phyloP scores from a whole-genome alignment of 1,284 basidiomycete genomes.

The Rhodofomes roseus region DNA sequence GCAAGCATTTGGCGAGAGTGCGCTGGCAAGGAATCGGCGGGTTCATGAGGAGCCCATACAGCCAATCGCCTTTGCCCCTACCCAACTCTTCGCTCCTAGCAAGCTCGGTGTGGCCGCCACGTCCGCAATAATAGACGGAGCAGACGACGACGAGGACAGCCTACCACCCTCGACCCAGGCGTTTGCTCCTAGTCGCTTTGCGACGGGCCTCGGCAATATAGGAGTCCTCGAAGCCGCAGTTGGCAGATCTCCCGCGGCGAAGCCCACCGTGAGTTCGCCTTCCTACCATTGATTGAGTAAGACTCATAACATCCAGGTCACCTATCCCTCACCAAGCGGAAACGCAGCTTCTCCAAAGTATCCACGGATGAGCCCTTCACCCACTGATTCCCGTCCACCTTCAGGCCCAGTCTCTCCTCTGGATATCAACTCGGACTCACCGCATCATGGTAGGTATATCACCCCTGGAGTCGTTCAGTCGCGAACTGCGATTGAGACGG shows the following conservation, averaged over 20 bases:
- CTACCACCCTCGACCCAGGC: conserved; percentile 31
- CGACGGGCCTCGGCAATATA: not conserved
- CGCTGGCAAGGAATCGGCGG: conserved; percentile 15
- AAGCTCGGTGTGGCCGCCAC: conserved; percentile 12
- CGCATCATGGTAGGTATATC: not conserved
- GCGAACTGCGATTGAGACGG: not conserved
- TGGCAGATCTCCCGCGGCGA: not conserved
- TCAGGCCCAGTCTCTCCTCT: conserved; percentile 1
- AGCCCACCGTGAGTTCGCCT: not conserved
- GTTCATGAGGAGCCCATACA: not conserved
- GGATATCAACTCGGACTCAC: not conserved
- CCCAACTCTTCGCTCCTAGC: conserved; percentile 23
- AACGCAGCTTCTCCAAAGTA: conserved; percentile 6
- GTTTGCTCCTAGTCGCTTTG: conserved; percentile 35
- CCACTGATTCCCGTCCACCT: conserved; percentile 3
- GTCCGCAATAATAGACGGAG: not conserved
- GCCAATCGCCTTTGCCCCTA: conserved; percentile 9
- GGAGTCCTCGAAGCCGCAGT: not conserved
- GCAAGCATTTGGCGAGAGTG: conserved; percentile 41
- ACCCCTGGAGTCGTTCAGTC: not conserved
- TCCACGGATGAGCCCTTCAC: conserved; percentile 9
- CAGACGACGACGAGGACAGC: conserved; percentile 11
- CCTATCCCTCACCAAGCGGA: conserved; percentile 18
- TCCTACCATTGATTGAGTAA: conserved; percentile 1
- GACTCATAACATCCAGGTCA: conserved; percentile 28